Evolutionary conservation across 345 rosid genomes (phyloP).

Genomic region (Euphorbia lathyris): DNA sequence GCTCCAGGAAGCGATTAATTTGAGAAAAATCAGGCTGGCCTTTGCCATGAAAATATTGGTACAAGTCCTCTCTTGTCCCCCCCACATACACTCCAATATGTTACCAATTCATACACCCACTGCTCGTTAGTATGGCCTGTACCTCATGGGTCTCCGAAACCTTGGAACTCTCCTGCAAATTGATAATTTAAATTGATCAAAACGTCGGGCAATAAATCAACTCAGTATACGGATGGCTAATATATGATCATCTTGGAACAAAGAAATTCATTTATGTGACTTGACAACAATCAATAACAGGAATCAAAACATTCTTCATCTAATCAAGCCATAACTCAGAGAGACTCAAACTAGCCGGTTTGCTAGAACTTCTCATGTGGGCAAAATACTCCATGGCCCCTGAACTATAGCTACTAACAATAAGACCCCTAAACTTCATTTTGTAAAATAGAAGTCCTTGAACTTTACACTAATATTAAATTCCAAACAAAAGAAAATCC

Average conservation of each 20-base stretch:
- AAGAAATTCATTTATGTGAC: neutral
- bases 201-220: neutral
- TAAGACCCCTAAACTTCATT: no score
- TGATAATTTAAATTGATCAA: constrained; percentile 15
- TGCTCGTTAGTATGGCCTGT: constrained; percentile 70
- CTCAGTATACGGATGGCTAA: neutral
- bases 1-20: constrained; percentile 25
- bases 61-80: constrained; percentile 12
- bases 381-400: no score
- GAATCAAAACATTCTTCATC: neutral
- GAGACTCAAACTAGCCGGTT: neutral
- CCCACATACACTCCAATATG: constrained; percentile 1
- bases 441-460: no score
- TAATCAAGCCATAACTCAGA: neutral
- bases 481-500: no score
- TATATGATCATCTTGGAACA: neutral
- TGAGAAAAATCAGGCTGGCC: constrained; percentile 23
- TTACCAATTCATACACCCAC: constrained; percentile 12
- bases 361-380: no score
- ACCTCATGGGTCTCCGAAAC: constrained; percentile 86
- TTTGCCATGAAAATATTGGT: constrained; percentile 22
- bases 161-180: constrained; percentile 87
- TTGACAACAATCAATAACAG: neutral
- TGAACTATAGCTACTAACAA: no score
- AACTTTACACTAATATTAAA: no score